Evolutionary conservation across 108 stramenopile genomes (phyloP).

Genomic region (Aureococcus anophagefferens): DNA sequence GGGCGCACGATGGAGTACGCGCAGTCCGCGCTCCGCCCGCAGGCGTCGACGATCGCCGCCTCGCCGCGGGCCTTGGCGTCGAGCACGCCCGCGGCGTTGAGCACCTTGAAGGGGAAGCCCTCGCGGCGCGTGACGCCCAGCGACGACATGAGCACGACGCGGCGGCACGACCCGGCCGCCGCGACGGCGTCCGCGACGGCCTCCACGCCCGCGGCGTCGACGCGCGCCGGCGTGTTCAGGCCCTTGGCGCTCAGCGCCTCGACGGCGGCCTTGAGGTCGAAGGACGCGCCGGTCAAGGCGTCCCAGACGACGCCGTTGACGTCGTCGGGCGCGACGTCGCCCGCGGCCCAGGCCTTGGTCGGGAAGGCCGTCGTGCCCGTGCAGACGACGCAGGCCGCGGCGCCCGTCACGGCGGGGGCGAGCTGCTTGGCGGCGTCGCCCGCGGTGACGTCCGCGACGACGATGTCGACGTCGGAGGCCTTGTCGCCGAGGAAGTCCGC

Average conservation of each 20-base stretch:
- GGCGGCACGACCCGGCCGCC: not conserved
- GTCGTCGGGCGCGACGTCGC: not conserved
- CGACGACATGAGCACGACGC: constrained; percentile 31
- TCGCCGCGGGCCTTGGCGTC: constrained; percentile 58
- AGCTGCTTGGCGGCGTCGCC: constrained; percentile 18
- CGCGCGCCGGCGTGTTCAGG: not conserved
- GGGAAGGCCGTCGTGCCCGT: constrained; percentile 38
- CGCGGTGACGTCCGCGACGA: constrained; percentile 38
- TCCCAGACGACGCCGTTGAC: not conserved
- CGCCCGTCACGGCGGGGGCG: constrained; percentile 1
- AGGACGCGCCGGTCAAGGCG: not conserved
- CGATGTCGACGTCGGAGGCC: constrained; percentile 22
- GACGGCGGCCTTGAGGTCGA: not conserved
- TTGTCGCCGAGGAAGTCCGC: constrained; percentile 25
- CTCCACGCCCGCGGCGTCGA: no score
- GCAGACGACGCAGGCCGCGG: constrained; percentile 25
- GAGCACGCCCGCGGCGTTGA: constrained; percentile 65
- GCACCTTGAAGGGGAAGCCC: constrained; percentile 56
- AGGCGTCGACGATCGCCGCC: constrained; percentile 22
- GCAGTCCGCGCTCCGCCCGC: constrained; percentile 8
- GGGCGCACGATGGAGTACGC: constrained; percentile 48
- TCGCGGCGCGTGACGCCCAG: constrained; percentile 52
- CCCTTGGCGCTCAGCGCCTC: not conserved
- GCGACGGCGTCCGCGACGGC: no score
- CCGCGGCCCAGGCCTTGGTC: constrained; percentile 6